Evolutionary conservation across 2,329 filamentous ascomycete genomes (phyloP).

Genomic region (Tolypocladium album): DNA sequence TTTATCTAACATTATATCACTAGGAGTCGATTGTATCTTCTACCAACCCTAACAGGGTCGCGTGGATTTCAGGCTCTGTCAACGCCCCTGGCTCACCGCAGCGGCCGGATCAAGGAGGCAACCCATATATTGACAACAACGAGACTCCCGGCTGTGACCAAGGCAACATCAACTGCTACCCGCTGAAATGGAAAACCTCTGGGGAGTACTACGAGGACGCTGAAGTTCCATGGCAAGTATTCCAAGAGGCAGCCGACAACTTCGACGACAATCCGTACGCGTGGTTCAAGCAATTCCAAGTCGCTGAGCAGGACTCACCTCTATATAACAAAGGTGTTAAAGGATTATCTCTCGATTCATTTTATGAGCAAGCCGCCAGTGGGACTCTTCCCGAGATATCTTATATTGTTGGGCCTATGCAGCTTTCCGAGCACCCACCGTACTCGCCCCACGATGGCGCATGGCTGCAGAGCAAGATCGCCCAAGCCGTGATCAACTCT

Average conservation of each 20-base stretch:
- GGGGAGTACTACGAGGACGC: conserved; percentile 36
- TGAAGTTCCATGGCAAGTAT: conserved; percentile 38
- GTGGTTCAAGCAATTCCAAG: conserved; percentile 42
- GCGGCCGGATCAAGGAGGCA: conserved; percentile 27
- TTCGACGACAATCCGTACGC: conserved; percentile 45
- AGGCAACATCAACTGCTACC: conserved; percentile 37
- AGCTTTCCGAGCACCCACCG: conserved; percentile 42
- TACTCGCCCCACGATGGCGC: conserved; percentile 42
- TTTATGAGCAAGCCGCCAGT: conserved; percentile 37
- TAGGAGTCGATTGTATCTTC: conserved; percentile 37
- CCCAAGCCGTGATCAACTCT: conserved; percentile 37
- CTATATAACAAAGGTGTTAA: conserved; percentile 35
- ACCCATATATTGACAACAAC: conserved; percentile 37
- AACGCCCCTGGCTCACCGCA: conserved; percentile 36
- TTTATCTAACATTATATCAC: conserved; percentile 4
- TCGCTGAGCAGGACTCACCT: conserved; percentile 26
- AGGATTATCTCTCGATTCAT: conserved; percentile 34
- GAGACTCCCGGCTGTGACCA: conserved; percentile 34
- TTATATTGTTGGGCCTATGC: conserved; percentile 38
- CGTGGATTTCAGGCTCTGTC: conserved; percentile 38
- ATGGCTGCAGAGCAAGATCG: conserved; percentile 42
- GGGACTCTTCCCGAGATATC: conserved; percentile 40
- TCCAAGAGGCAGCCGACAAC: conserved; percentile 35
- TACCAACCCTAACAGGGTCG: conserved; percentile 42
- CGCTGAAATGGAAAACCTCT: conserved; percentile 41